phyloP scores from a whole-genome alignment of 805 yeast genomes.

The Yamadazyma ubonensis region DNA sequence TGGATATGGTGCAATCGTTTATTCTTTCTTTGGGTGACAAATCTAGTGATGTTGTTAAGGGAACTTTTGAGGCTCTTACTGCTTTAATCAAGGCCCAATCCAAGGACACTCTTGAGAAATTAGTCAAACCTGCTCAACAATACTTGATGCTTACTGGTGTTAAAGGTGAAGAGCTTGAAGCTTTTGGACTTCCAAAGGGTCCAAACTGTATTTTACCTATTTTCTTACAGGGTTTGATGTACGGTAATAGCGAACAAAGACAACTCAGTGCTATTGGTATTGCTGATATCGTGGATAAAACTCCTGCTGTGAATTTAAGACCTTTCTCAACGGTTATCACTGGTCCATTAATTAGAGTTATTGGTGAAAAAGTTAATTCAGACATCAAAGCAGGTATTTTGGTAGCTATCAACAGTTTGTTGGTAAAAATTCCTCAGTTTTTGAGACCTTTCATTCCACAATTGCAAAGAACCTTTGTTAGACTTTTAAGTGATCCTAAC shows the following conservation, averaged over 20 bases:
- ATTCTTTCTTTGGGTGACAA: conserved; percentile 72
- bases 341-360: conserved; percentile 96
- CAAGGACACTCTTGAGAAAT: conserved; percentile 72
- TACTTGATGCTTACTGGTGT: conserved; percentile 66
- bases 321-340: conserved; percentile 91
- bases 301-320: conserved; percentile 78
- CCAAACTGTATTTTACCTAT: conserved; percentile 87
- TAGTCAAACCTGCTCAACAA: conserved; percentile 78
- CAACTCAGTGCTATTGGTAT: conserved; percentile 87
- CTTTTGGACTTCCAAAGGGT: conserved; percentile 75
- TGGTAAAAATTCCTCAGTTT: conserved; percentile 82
- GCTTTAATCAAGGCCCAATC: conserved; percentile 68
- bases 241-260: conserved; percentile 80
- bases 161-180: conserved; percentile 65
- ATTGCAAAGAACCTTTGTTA: conserved; percentile 93
- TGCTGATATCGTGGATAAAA: conserved; percentile 79
- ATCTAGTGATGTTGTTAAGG: conserved; percentile 58
- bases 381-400: conserved; percentile 95
- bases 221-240: conserved; percentile 92
- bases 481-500: conserved; percentile 76
- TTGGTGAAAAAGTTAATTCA: conserved; percentile 90
- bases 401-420: conserved; percentile 73
- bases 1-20: conserved; percentile 71
- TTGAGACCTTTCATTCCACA: conserved; percentile 96
- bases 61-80: conserved; percentile 63